Conservation (phyloP, 768 basidiomycete genomes). For the Omphalotus guepiniiformis region DNA sequence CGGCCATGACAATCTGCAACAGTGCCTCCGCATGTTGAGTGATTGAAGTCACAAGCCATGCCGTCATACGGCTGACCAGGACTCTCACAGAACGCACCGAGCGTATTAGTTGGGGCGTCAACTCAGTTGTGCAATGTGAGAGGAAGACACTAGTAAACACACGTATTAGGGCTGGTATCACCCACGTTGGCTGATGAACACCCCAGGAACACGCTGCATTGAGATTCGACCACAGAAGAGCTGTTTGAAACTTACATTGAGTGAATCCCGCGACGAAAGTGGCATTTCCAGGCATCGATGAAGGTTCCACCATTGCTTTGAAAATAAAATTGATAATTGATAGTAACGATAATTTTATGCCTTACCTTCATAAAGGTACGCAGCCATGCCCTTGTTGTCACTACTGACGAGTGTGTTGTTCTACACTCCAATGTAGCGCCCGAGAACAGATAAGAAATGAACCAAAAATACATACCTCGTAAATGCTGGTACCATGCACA, state of each 20-base stretch:
- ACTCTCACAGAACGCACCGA: constrained; percentile 75
- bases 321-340: background rate
- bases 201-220: background rate
- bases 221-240: background rate
- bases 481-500: constrained; percentile 79
- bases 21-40: constrained; percentile 72
- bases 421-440: constrained; percentile 28
- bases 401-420: constrained; percentile 80
- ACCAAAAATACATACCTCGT: constrained; percentile 46
- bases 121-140: no score
- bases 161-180: constrained; percentile 80
- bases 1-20: constrained; percentile 68
- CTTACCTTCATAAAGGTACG: constrained; percentile 70
- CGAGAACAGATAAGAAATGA: background rate
- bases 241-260: constrained; percentile 49
- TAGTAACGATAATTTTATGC: background rate
- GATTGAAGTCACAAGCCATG: constrained; percentile 60
- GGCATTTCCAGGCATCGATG: constrained; percentile 60
- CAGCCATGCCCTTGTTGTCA: constrained; percentile 87
- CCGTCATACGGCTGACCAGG: constrained; percentile 69
- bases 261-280: constrained; percentile 73
- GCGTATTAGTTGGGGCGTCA: constrained; percentile 14
- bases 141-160: constrained; percentile 23
- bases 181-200: constrained; percentile 89
- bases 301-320: constrained; percentile 59